Evolutionary conservation across 805 yeast genomes (phyloP).

Genomic region (Candida pseudoglaebosa): DNA sequence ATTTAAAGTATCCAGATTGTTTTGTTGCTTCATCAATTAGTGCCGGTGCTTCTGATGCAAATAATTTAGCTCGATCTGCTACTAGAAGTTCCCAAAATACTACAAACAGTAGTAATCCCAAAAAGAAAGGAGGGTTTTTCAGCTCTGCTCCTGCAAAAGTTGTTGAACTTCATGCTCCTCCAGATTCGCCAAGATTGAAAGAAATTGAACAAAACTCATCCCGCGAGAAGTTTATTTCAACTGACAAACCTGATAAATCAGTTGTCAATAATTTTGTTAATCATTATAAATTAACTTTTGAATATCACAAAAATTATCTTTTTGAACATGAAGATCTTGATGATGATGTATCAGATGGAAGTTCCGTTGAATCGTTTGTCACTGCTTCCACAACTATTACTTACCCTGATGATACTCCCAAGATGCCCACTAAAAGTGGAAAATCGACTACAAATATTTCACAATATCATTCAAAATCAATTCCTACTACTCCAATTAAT

Average conservation of each 20-base stretch:
- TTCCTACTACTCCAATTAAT: neutral
- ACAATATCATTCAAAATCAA: conserved; percentile 1
- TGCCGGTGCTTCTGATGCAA: conserved; percentile 6
- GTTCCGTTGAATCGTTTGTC: conserved; percentile 28
- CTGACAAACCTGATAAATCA: conserved; percentile 18
- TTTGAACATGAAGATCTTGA: conserved; percentile 3
- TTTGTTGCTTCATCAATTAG: conserved; percentile 26
- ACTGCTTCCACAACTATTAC: conserved; percentile 28
- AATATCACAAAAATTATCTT: conserved; percentile 11
- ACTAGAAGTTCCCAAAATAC: conserved; percentile 22
- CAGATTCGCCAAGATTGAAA: conserved; percentile 23
- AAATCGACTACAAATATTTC: neutral
- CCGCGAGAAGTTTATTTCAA: conserved; percentile 19
- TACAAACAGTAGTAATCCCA: conserved; percentile 23
- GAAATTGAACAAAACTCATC: conserved; percentile 25
- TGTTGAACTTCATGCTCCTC: conserved; percentile 10
- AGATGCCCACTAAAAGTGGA: neutral
- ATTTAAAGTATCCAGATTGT: conserved; percentile 24
- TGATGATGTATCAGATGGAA: conserved; percentile 8
- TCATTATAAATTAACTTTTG: conserved; percentile 14
- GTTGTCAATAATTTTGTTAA: conserved; percentile 18
- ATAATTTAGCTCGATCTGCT: conserved; percentile 15
- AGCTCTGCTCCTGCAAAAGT: conserved; percentile 2
- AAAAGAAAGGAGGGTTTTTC: conserved; percentile 28
- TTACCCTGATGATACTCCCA: conserved; percentile 14